phyloP scores from a whole-genome alignment of 495 filamentous ascomycete species.

The Aspergillus sclerotiicarbonarius region DNA sequence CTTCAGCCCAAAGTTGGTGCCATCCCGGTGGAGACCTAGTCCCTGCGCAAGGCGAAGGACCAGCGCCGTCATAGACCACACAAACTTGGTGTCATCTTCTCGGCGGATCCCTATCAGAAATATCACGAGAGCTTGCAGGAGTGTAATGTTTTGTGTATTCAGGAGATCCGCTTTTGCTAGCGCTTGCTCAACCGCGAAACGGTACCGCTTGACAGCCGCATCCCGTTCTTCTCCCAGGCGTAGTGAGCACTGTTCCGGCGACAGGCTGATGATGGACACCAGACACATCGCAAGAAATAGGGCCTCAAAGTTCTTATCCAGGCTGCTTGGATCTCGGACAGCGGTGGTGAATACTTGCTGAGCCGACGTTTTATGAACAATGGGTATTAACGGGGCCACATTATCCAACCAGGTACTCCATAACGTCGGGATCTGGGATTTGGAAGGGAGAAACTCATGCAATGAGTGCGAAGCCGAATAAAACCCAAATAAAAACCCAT shows the following conservation, averaged over 20 bases:
- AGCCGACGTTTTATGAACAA: slow-evolving; percentile 63
- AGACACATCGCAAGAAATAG: slow-evolving; percentile 80
- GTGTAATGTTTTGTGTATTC: slow-evolving; percentile 68
- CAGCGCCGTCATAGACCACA: slow-evolving; percentile 67
- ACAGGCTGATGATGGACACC: slow-evolving; percentile 67
- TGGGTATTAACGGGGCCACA: slow-evolving; percentile 68
- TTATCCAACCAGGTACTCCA: slow-evolving; percentile 71
- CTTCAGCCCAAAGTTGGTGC: slow-evolving; percentile 64
- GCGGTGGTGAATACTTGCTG: slow-evolving; percentile 44
- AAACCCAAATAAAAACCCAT: slow-evolving; percentile 69
- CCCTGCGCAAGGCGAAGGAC: slow-evolving; percentile 78
- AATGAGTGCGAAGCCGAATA: slow-evolving; percentile 54
- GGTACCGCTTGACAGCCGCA: slow-evolving; percentile 60
- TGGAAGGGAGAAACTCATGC: slow-evolving; percentile 51
- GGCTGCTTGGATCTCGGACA: slow-evolving; percentile 48
- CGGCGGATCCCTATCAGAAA: slow-evolving; percentile 65
- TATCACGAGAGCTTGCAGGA: slow-evolving; percentile 75
- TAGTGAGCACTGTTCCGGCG: slow-evolving; percentile 38
- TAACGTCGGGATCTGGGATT: slow-evolving; percentile 61
- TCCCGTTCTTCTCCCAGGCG: slow-evolving; percentile 38
- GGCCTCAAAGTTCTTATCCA: slow-evolving; percentile 64
- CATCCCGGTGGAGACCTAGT: slow-evolving; percentile 79
- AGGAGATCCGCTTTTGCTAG: slow-evolving; percentile 73
- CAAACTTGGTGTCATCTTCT: slow-evolving; percentile 64
- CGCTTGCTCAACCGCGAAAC: slow-evolving; percentile 78